These are phyloP conservation scores for Diaporthe capsici DNA, from an alignment of 2,329 filamentous ascomycete species.

Conservation along the genomic window DNA sequence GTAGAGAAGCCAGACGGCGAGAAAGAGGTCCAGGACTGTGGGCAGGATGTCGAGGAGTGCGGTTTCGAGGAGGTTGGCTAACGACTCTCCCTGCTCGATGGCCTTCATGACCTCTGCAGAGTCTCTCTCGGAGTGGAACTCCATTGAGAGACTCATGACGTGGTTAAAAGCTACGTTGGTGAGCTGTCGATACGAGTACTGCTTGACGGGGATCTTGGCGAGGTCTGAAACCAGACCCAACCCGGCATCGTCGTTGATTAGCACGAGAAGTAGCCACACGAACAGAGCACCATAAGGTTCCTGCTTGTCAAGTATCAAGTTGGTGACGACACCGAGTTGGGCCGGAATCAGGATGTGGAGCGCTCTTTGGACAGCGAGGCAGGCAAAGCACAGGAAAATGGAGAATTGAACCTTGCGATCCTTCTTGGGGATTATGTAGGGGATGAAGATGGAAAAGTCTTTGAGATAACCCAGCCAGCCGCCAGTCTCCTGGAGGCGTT, in stretches of 20 bases:
- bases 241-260: neutral
- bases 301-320: slow-evolving; percentile 4
- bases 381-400: neutral
- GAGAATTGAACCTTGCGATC: slow-evolving; percentile 22
- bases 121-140: slow-evolving; percentile 77
- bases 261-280: slow-evolving; percentile 12
- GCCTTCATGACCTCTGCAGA: slow-evolving; percentile 76
- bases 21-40: slow-evolving; percentile 71
- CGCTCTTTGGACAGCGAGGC: neutral
- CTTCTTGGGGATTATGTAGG: slow-evolving; percentile 12
- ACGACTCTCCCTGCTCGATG: slow-evolving; percentile 72
- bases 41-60: slow-evolving; percentile 73
- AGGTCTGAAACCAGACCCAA: neutral
- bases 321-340: slow-evolving; percentile 18
- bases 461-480: slow-evolving; percentile 41
- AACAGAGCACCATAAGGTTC: neutral
- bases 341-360: slow-evolving; percentile 15
- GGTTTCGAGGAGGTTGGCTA: slow-evolving; percentile 72
- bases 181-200: slow-evolving; percentile 70
- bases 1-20: slow-evolving; percentile 74
- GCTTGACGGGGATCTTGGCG: slow-evolving; percentile 62
- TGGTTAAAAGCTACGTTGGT: slow-evolving; percentile 75
- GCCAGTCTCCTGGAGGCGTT: slow-evolving; percentile 12
- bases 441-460: slow-evolving; percentile 33
- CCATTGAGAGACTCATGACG: slow-evolving; percentile 77